These are phyloP conservation scores for Avena atlantica DNA, from an alignment of 176 grass and related monocot genomes.

Conservation along the genomic window DNA sequence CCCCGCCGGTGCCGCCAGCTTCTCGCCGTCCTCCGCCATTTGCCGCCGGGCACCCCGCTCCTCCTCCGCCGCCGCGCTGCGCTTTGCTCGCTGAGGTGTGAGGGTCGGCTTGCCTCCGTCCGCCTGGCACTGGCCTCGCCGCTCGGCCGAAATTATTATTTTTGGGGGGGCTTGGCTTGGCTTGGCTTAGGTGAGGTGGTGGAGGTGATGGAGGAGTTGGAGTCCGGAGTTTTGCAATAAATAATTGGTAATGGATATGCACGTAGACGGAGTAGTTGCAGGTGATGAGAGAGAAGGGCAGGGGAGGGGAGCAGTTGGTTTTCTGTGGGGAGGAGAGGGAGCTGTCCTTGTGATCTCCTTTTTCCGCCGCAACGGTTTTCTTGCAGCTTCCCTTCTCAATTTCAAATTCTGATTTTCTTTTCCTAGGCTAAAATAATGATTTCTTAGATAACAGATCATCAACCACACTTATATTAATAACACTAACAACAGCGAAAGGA, in stretches of 20 bases:
- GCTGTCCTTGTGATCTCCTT: slow-evolving; percentile 29
- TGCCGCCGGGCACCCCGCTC: neutral
- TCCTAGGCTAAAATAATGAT: no score
- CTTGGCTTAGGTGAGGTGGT: slow-evolving; percentile 34
- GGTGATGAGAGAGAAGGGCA: slow-evolving; percentile 6
- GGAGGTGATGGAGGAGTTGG: slow-evolving; percentile 31
- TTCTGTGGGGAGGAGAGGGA: neutral
- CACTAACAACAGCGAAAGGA: no score
- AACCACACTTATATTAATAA: no score
- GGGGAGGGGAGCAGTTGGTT: neutral
- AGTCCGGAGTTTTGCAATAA: slow-evolving; percentile 50
- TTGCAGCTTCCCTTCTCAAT: no score
- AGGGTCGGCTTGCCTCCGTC: no score
- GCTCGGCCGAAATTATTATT: slow-evolving; percentile 45
- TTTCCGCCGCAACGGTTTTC: no score
- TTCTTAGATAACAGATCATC: no score
- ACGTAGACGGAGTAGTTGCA: slow-evolving; percentile 37
- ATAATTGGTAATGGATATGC: slow-evolving; percentile 62
- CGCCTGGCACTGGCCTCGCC: neutral
- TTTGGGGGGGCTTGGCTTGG: slow-evolving; percentile 37
- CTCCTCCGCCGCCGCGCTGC: neutral
- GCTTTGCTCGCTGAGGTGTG: neutral
- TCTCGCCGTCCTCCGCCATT: slow-evolving; percentile 65
- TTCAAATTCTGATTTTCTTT: no score
- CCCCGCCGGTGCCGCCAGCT: neutral